phyloP scores from a whole-genome alignment of 2,329 filamentous ascomycete species.

The Cercospora nicotianae region DNA sequence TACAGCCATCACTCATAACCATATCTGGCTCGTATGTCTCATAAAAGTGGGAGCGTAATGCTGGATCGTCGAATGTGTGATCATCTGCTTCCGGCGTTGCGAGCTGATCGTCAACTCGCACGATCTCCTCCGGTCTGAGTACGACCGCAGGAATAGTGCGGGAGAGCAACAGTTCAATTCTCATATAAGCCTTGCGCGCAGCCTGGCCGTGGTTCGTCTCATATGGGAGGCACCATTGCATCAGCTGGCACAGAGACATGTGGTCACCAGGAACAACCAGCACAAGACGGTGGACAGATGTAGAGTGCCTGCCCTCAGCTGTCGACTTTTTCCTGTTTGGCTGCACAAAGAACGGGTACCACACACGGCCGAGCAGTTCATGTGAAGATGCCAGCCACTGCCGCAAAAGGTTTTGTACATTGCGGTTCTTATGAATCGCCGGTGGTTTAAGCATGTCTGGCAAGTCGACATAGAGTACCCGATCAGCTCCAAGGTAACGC shows the following conservation, averaged over 20 bases:
- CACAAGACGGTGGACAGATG: constrained; percentile 16
- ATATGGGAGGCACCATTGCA: constrained; percentile 46
- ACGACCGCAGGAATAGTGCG: constrained; percentile 40
- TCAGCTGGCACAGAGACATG: constrained; percentile 28
- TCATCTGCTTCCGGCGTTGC: constrained; percentile 41
- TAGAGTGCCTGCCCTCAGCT: constrained; percentile 11
- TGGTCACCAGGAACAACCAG: constrained; percentile 30
- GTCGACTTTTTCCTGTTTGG: constrained; percentile 33
- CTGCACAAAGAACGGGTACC: constrained; percentile 44
- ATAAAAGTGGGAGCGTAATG: neutral
- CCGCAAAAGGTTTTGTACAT: constrained; percentile 32
- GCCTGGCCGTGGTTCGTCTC: constrained; percentile 38
- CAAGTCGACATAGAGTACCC: constrained; percentile 45
- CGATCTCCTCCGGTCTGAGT: constrained; percentile 43
- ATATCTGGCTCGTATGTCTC: constrained; percentile 17
- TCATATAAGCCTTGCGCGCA: constrained; percentile 46
- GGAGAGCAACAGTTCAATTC: constrained; percentile 47
- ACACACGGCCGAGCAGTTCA: constrained; percentile 44
- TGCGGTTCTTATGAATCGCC: constrained; percentile 19
- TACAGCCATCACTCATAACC: constrained; percentile 59
- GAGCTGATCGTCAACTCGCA: constrained; percentile 22
- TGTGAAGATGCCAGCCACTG: constrained; percentile 42
- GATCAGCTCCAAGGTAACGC: constrained; percentile 39
- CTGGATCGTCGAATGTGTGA: constrained; percentile 39
- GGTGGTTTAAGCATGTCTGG: constrained; percentile 34